These are phyloP conservation scores for Dioscorea dumetorum DNA, from an alignment of 106 monocot species.

Conservation along the genomic window DNA sequence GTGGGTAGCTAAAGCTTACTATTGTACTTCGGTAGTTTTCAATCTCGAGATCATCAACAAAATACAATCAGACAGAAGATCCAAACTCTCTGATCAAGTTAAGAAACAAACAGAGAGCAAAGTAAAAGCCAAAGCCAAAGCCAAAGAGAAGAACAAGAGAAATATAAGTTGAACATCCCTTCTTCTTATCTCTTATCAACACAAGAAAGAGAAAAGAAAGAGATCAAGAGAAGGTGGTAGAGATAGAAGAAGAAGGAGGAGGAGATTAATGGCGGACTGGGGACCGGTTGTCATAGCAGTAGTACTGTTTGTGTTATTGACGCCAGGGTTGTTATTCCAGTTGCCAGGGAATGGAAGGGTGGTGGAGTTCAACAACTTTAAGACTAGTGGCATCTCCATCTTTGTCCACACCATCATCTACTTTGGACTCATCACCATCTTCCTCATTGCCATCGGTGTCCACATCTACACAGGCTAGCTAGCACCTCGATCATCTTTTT, in stretches of 20 bases:
- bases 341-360: neutral
- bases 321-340: neutral
- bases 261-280: slow-evolving; percentile 1
- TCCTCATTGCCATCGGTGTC: neutral
- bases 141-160: too few relatives aligned
- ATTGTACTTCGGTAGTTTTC: too few relatives aligned
- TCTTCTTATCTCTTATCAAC: too few relatives aligned
- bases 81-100: too few relatives aligned
- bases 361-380: neutral
- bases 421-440: neutral
- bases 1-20: too few relatives aligned
- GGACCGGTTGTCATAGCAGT: neutral
- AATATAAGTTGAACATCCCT: too few relatives aligned
- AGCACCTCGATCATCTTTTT: too few relatives aligned
- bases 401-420: neutral
- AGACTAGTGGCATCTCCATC: slow-evolving; percentile 1
- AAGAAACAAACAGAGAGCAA: too few relatives aligned
- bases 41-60: too few relatives aligned
- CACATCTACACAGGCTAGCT: neutral
- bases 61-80: too few relatives aligned
- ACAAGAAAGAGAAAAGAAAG: too few relatives aligned
- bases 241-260: neutral
- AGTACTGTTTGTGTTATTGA: neutral
- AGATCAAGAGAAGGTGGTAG: neutral
- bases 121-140: too few relatives aligned